phyloP scores from a whole-genome alignment of 345 rosid species.

The Eucalyptus polybractea region DNA sequence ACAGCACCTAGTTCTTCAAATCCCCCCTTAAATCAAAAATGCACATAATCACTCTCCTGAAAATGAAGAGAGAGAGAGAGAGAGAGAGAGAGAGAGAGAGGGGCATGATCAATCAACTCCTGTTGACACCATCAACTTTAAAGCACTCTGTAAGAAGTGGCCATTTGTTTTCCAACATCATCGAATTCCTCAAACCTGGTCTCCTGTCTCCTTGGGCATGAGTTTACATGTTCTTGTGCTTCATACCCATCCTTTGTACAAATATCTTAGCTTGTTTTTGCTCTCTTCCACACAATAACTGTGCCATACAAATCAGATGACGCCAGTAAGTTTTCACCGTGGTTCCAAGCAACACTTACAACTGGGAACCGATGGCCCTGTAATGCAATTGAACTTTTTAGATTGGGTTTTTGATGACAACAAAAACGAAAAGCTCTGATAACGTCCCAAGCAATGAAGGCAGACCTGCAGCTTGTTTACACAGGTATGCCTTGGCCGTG shows the following conservation, averaged over 20 bases:
- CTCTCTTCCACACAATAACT: slow-evolving; percentile 98
- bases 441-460: neutral
- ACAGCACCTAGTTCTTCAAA: neutral
- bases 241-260: neutral
- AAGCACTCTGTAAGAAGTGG: neutral
- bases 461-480: slow-evolving; percentile 94
- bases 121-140: neutral
- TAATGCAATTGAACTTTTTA: neutral
- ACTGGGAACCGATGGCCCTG: slow-evolving; percentile 97
- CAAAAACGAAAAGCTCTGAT: neutral
- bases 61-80: neutral
- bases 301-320: slow-evolving; percentile 88
- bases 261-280: slow-evolving; percentile 29
- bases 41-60: neutral
- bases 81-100: neutral
- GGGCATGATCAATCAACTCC: neutral
- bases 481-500: slow-evolving; percentile 77
- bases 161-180: neutral
- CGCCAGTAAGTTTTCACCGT: slow-evolving; percentile 92
- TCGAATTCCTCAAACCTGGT: neutral
- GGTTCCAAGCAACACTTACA: slow-evolving; percentile 82
- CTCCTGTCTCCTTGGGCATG: neutral
- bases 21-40: neutral
- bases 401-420: neutral
- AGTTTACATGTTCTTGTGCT: neutral